phyloP scores from a whole-genome alignment of 2,329 filamentous ascomycete genomes.

The Achaetomium macrosporum region DNA sequence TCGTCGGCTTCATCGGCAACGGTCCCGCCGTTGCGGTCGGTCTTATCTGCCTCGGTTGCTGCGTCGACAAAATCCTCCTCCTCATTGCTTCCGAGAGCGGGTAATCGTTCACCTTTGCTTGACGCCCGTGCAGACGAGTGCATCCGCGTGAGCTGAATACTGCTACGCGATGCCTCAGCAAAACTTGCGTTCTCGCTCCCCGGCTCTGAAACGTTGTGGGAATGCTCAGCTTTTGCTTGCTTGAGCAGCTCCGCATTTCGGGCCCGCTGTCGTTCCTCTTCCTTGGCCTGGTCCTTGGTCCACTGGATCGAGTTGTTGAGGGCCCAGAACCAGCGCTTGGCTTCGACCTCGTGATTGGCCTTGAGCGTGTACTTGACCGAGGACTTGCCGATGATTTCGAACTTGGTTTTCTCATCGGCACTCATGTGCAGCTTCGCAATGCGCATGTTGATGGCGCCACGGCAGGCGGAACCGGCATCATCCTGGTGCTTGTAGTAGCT shows the following conservation, averaged over 20 bases:
- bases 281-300: slow-evolving; percentile 93
- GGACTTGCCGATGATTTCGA: slow-evolving; percentile 96
- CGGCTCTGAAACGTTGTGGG: slow-evolving; percentile 41
- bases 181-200: slow-evolving; percentile 49
- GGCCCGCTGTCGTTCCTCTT: slow-evolving; percentile 72
- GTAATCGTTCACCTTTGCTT: slow-evolving; percentile 32
- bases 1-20: slow-evolving; percentile 43
- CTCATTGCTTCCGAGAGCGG: slow-evolving; percentile 44
- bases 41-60: slow-evolving; percentile 39
- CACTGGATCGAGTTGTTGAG: slow-evolving; percentile 98
- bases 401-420: slow-evolving; percentile 92
- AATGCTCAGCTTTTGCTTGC: slow-evolving; percentile 71
- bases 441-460: slow-evolving; percentile 97
- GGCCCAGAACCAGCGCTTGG: slow-evolving; percentile 98
- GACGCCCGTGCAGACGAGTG: slow-evolving; percentile 33
- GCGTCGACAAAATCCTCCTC: slow-evolving; percentile 49
- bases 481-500: slow-evolving; percentile 99
- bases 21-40: slow-evolving; percentile 26
- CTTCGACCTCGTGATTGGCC: slow-evolving; percentile 95
- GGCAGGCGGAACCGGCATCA: slow-evolving; percentile 90
- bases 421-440: slow-evolving; percentile 96
- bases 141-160: slow-evolving; percentile 40
- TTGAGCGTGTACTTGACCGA: slow-evolving; percentile 98
- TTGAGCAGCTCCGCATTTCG: slow-evolving; percentile 69
- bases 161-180: slow-evolving; percentile 40